These are phyloP conservation scores for Sugiyamaella paludigena DNA, from an alignment of 1,139 yeast genomes.

Conservation along the genomic window DNA sequence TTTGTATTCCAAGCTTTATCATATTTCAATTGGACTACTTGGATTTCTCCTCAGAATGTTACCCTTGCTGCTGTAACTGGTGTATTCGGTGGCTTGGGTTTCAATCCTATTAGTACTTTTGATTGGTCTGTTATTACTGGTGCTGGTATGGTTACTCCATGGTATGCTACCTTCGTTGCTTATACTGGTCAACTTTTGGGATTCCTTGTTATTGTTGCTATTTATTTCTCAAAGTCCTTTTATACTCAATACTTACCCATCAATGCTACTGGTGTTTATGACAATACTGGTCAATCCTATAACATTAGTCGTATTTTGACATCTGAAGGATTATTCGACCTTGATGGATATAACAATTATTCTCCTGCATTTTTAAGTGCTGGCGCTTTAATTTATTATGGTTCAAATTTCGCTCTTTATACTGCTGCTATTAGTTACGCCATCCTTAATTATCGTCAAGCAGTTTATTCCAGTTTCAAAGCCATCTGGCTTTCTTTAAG, in stretches of 20 bases:
- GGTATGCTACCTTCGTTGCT: slow-evolving; percentile 45
- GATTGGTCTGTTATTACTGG: slow-evolving; percentile 48
- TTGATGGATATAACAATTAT: slow-evolving; percentile 33
- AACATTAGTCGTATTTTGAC: slow-evolving; percentile 44
- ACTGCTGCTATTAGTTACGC: slow-evolving; percentile 48
- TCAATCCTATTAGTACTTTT: slow-evolving; percentile 55
- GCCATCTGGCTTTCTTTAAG: slow-evolving; percentile 17
- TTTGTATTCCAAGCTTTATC: slow-evolving; percentile 51
- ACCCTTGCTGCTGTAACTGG: slow-evolving; percentile 59
- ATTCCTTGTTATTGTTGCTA: slow-evolving; percentile 40
- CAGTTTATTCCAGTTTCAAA: slow-evolving; percentile 13
- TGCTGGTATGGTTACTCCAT: slow-evolving; percentile 42
- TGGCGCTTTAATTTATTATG: slow-evolving; percentile 40
- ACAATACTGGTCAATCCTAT: slow-evolving; percentile 48
- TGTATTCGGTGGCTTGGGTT: slow-evolving; percentile 54
- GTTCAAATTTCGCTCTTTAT: slow-evolving; percentile 31
- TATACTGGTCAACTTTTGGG: slow-evolving; percentile 46
- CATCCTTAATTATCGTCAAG: slow-evolving; percentile 37
- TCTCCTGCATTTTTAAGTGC: slow-evolving; percentile 49
- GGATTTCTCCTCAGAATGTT: slow-evolving; percentile 57
- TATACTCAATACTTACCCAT: slow-evolving; percentile 56
- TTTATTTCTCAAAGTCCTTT: slow-evolving; percentile 51
- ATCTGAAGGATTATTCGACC: slow-evolving; percentile 33
- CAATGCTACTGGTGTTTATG: slow-evolving; percentile 47
- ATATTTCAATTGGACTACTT: slow-evolving; percentile 60